Evolutionary conservation across 2,329 filamentous ascomycete species (phyloP).

Genomic region (Sphaerostilbella broomeana): DNA sequence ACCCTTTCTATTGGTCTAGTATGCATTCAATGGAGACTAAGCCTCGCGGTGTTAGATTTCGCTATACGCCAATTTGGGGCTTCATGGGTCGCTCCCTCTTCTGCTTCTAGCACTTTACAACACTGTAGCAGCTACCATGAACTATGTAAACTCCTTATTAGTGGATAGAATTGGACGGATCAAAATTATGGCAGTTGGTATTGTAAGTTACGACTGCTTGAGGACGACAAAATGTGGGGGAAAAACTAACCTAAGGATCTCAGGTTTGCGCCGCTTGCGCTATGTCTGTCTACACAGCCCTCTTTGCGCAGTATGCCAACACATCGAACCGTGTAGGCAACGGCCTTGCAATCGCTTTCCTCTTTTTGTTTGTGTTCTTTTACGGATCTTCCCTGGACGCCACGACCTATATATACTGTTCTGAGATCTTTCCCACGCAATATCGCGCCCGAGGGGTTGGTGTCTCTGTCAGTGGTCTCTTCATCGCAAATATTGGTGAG

Average conservation of each 20-base stretch:
- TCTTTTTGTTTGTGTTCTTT: conserved; percentile 3
- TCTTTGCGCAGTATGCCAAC: conserved; percentile 3
- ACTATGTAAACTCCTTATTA: no score
- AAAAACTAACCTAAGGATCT: no score
- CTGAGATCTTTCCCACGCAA: conserved; percentile 4
- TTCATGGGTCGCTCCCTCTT: no score
- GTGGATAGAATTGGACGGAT: background rate
- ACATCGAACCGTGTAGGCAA: background rate
- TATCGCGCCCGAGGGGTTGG: conserved; percentile 1
- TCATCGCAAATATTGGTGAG: conserved; percentile 1
- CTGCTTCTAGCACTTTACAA: no score
- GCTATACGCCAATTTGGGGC: no score
- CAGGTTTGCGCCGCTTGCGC: no score
- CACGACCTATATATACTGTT: conserved; percentile 1
- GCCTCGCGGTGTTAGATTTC: no score
- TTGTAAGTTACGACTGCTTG: conserved; percentile 3
- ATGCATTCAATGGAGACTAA: no score
- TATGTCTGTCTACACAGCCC: background rate
- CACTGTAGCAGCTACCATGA: no score
- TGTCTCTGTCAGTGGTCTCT: background rate
- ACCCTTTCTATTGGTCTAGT: no score
- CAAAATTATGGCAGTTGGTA: background rate
- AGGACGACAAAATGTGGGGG: no score
- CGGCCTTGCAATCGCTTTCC: conserved; percentile 1
- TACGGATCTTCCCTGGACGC: conserved; percentile 1